Evolutionary conservation across 2,329 filamentous ascomycete species (phyloP), one percentile per base, ranked within the genome.

Genomic region (Tothia fuscella): DNA sequence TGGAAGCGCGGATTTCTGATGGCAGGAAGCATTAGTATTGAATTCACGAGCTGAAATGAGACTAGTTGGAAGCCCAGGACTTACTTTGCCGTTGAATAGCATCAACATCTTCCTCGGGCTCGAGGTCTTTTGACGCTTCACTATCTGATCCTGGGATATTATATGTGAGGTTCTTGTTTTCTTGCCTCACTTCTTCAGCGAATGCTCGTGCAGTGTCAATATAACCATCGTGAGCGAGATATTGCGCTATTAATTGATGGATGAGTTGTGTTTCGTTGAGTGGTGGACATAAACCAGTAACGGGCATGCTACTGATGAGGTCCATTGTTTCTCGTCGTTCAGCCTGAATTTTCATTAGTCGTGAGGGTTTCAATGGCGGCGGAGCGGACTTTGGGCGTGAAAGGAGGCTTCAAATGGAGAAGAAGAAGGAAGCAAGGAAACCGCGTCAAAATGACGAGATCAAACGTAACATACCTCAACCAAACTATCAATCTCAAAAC

Each of bases 221-320:
- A 51, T 95, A 96, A 45, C 91, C 91, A 53, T 96, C 91, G 51
- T 96, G 89, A 28, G 88, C 83, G 12, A 98, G 67, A 50, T 93
- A 96, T 60, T 95, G 88, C 29, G 87, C 71, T 14, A 89, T 78
- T 43, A 96, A 66, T 51, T 82, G 75, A 56, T 95, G 87, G 28
- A 94, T 77, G 36, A 96, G 70, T 20, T 82, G 71, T 2, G 77
- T 80, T 59, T 95, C 89, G 46, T 73, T 76, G 47, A 83, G 65
- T 2, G 70, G 69, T 2, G 76, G 74, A 25, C 76, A 73, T 5
- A 91, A 63, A 17, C 59, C 66, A 21, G 72, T 67, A n/a, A 80
- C 72, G 37, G 66, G 68, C 10, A 72, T 65, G 25, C 59, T 53
- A 49, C 71, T 72, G 51, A 93, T 84, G 19, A 81, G 73, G 13